phyloP scores from a whole-genome alignment of 176 grass and related monocot species.

The Zea luxurians region DNA sequence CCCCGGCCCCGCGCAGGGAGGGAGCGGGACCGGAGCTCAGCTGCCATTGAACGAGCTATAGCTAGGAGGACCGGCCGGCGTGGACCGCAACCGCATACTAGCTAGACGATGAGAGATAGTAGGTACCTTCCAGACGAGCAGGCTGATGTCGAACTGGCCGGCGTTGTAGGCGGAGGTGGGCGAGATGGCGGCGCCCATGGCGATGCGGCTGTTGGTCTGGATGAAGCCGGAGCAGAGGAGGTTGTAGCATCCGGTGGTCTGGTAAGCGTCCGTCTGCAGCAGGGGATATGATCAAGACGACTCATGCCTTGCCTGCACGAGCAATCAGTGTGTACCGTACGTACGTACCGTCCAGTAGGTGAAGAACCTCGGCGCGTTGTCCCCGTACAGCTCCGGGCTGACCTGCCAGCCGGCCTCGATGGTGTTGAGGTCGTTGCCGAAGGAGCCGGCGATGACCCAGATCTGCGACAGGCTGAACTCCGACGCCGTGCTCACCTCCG shows the following conservation, averaged over 20 bases:
- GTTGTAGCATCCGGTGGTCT: constrained; percentile 95
- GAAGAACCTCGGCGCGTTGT: constrained; percentile 84
- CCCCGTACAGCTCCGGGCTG: constrained; percentile 88
- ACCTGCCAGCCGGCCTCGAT: constrained; percentile 99
- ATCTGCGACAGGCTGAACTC: constrained; percentile 98
- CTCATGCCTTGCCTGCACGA: too few species aligned
- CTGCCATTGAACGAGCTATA: too few species aligned
- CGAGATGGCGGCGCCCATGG: constrained; percentile 90
- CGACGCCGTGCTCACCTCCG: constrained; percentile 56
- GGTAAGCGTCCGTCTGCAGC: constrained; percentile 71
- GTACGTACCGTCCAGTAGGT: constrained; percentile 69
- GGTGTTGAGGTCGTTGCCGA: constrained; percentile 89
- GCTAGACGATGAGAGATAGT: background rate
- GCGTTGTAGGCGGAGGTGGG: constrained; percentile 66
- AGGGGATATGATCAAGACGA: too few species aligned
- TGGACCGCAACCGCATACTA: too few species aligned
- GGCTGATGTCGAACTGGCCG: constrained; percentile 85
- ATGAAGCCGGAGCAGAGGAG: constrained; percentile 91
- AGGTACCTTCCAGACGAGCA: constrained; percentile 85
- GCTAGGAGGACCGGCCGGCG: too few species aligned
- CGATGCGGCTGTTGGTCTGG: constrained; percentile 85
- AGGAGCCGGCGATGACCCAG: constrained; percentile 91
- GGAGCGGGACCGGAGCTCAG: too few species aligned
- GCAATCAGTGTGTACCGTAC: too few species aligned
- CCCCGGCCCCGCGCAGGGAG: too few species aligned